Conservation (phyloP, 305 asterid species). For the Withania somnifera region DNA sequence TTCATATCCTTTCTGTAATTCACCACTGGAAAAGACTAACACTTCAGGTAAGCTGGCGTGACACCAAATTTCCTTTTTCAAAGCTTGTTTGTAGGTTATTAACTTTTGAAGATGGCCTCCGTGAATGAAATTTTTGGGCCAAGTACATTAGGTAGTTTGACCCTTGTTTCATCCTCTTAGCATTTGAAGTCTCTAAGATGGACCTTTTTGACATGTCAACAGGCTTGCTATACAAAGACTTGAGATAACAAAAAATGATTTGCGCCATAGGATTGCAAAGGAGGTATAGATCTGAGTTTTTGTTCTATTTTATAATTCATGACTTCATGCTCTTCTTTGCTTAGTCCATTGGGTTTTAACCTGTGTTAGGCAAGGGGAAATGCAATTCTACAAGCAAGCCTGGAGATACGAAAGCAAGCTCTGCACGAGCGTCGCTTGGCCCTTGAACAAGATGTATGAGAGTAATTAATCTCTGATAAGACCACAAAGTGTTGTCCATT, state of each 20-base stretch:
- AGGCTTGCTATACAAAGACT: constrained; percentile 98
- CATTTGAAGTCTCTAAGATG: constrained; percentile 9
- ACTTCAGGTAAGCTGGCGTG: background rate
- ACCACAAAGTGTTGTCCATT: background rate
- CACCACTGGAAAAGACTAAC: background rate
- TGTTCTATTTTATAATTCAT: background rate
- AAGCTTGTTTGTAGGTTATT: background rate
- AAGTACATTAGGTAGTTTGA: background rate
- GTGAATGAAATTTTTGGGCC: background rate
- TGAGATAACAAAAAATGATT: constrained; percentile 84
- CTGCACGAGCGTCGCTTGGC: constrained; percentile 96
- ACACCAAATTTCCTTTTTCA: background rate
- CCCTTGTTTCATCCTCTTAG: background rate
- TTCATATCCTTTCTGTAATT: background rate
- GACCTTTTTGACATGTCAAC: constrained; percentile 17
- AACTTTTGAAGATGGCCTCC: background rate
- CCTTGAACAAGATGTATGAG: constrained; percentile 90
- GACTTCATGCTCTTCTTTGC: constrained; percentile 8
- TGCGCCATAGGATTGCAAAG: constrained; percentile 90
- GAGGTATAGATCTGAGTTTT: constrained; percentile 41
- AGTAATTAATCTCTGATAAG: background rate
- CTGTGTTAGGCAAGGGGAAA: constrained; percentile 82
- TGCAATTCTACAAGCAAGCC: constrained; percentile 97
- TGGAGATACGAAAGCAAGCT: constrained; percentile 99
- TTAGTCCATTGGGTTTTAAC: constrained; percentile 12